Evolutionary conservation across 2,329 filamentous ascomycete genomes (phyloP).

Genomic region (Dothideomycetes sp.): DNA sequence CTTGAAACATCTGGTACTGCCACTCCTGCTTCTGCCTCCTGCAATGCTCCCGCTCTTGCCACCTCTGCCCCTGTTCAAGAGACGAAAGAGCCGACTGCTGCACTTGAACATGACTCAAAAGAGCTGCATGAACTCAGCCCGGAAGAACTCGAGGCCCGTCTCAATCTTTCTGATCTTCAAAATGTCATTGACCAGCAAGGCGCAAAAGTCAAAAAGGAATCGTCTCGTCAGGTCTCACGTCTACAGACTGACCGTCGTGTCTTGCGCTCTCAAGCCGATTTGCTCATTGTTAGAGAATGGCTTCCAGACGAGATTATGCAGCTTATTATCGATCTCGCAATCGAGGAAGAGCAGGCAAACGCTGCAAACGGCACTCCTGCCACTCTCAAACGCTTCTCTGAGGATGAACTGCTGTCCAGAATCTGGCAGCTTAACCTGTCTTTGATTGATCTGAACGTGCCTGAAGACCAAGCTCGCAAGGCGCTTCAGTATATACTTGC

Average conservation of each 20-base stretch:
- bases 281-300: slow-evolving; percentile 65
- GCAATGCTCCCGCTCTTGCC: slow-evolving; percentile 3
- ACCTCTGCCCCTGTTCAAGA: slow-evolving; percentile 1
- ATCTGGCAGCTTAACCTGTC: slow-evolving; percentile 77
- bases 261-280: slow-evolving; percentile 66
- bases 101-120: slow-evolving; percentile 8
- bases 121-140: slow-evolving; percentile 52
- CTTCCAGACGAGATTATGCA: slow-evolving; percentile 68
- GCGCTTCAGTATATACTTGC: slow-evolving; percentile 56
- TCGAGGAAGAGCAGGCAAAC: slow-evolving; percentile 46
- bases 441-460: slow-evolving; percentile 58
- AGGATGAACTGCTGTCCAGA: slow-evolving; percentile 68
- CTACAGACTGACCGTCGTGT: slow-evolving; percentile 79
- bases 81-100: background rate
- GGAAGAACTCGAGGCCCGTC: slow-evolving; percentile 79
- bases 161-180: slow-evolving; percentile 86
- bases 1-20: slow-evolving; percentile 16
- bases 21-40: slow-evolving; percentile 13
- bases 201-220: slow-evolving; percentile 67
- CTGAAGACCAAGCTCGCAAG: slow-evolving; percentile 49
- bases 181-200: slow-evolving; percentile 75
- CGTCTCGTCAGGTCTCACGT: slow-evolving; percentile 61
- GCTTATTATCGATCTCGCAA: slow-evolving; percentile 62
- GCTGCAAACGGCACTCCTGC: slow-evolving; percentile 14
- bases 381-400: slow-evolving; percentile 28